These are phyloP conservation scores for Penicillium sp. DNA, from an alignment of 2,329 filamentous ascomycete species.

Conservation along the genomic window DNA sequence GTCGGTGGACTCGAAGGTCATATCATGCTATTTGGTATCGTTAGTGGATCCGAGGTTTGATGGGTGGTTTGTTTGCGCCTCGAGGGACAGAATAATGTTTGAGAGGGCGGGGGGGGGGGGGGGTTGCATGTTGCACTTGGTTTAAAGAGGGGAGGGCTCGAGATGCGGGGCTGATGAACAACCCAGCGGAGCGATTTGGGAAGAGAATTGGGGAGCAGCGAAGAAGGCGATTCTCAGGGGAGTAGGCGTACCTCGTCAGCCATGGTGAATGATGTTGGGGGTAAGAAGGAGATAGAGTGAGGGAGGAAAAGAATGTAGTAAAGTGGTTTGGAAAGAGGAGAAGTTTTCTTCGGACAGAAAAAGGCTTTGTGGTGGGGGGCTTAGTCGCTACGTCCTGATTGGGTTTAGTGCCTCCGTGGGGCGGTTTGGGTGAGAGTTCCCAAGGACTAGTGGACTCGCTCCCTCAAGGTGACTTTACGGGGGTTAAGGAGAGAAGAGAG, in stretches of 20 bases:
- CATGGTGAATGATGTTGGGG: constrained; percentile 57
- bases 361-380: constrained; percentile 42
- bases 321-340: constrained; percentile 34
- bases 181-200: constrained; percentile 31
- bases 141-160: constrained; percentile 28
- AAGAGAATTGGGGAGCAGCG: constrained; percentile 27
- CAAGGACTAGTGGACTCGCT: not conserved
- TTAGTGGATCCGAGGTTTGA: constrained; percentile 12
- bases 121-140: constrained; percentile 19
- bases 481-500: not conserved
- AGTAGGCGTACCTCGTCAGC: constrained; percentile 65
- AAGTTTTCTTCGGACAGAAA: constrained; percentile 31
- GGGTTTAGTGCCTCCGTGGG: constrained; percentile 31
- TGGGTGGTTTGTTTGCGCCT: not conserved
- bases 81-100: not conserved
- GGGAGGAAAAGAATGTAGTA: constrained; percentile 27
- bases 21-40: constrained; percentile 60
- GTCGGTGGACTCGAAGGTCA: constrained; percentile 90
- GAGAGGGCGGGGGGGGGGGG: not conserved
- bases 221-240: constrained; percentile 19
- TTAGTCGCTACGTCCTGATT: constrained; percentile 32
- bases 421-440: constrained; percentile 10
- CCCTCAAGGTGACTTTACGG: not conserved
- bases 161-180: constrained; percentile 36
- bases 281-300: constrained; percentile 26